Base-by-base conservation (phyloP, 129 eudicot species). In the Flaveria trinervia region DNA sequence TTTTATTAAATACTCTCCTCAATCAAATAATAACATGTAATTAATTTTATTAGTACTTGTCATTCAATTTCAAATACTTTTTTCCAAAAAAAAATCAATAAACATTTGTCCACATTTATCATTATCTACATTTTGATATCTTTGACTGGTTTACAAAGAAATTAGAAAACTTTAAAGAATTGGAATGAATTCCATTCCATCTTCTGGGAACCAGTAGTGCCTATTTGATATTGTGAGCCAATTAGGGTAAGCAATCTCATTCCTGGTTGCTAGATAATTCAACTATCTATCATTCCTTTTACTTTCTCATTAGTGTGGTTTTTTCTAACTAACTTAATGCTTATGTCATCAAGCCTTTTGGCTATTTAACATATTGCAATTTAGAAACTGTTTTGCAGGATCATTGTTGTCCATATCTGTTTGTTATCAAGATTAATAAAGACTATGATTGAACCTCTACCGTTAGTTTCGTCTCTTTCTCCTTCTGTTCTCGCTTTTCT, bases 401-500 rank as follows among this genome's bases (percentile, higher is more conserved):
- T 65, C 36, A 2, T 15, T 14, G 69, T 65, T 16, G 9, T 62
- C 11, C 1, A 6, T 14, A 28, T 33, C 48, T 62, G 52, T 9
- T 39, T 28, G 20, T 79, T 65, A 62, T 72, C 39, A 79, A 72
- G 17, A 43, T 55, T 51, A 72, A 64, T 73, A 79, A 66, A 41
- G 30, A 80, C 70, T 1, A 71, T 82, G 78, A 62, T 81, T 66
- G 84, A 83, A 77, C 68, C 77, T 75, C 85, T 92, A 25, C 97
- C 97, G 33, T 77, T 79, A 54, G 77, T 74, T 60, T 70, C 92
- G 4, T 89, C 97, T 65, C 90, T 92, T 59, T 92, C 96, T 28
- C 78, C 89, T 16, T 49, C 84, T 5, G 60, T 82, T 73, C 81
- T 87, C 74, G 73, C 85, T 17, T 87, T 85, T 66, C 84, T 89